Evolutionary conservation across 352 stramenopile species (phyloP), one percentile per base, ranked within the genome.

Genomic region (Globisporangium viniferum): DNA sequence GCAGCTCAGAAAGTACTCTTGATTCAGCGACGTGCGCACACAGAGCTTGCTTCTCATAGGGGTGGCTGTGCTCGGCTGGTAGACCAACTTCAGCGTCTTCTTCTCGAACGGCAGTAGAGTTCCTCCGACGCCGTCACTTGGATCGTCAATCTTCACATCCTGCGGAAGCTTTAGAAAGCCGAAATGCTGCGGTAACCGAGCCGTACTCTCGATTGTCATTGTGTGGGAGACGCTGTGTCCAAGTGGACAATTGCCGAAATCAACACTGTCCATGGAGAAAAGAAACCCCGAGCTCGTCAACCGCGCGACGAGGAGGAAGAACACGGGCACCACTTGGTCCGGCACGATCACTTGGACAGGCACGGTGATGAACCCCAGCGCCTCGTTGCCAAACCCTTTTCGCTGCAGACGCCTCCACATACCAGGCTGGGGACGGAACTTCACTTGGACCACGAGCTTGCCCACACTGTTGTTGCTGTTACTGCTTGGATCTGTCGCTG

Each of bases 391-490:
- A 49, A 89, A 80, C 1, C 81, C 69, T 33, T 79, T 81, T 33
- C 69, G 75, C 51, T 81, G 72, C 15, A 88, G 61, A 5, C 69
- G 62, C 60, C 56, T 78, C 81, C 81, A 89, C 58, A 90, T 79
- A 8, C 67, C 35, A 53, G 76, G 39, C 9, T 79, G 68, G 2
- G 88, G 88, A 18, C 81, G 76, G 59, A 96, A 93, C 68, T 86
- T 84, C 22, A 89, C 68, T 35, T 95, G 83, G 3, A 97, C 72
- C 15, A 74, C 66, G 35, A 97, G 92, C 22, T 58, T 74, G 7
- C 78, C 84, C n/a, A 41, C 14, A 6, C 14, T 51, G 7, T n/a
- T 51, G 7, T 29, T 48, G 10, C 22, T 51, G 54, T 12, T 24
- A 9, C 12, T 39, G 44, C 14, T 35, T 10, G 35, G 46, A n/a